These are phyloP conservation scores for Mycosphaerella sp. DNA, from an alignment of 2,329 filamentous ascomycete species.

Conservation along the genomic window DNA sequence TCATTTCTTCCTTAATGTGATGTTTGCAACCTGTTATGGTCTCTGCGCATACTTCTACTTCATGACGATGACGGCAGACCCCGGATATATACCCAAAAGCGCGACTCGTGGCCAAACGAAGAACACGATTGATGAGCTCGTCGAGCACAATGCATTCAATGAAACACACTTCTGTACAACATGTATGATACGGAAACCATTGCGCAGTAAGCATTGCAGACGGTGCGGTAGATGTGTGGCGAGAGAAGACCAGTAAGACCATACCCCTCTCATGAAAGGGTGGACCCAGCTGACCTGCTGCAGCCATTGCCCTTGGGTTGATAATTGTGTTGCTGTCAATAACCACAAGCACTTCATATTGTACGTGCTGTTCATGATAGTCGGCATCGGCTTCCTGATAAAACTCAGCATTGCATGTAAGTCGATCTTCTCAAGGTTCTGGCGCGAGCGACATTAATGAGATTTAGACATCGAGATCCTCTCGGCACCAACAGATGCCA, in stretches of 20 bases:
- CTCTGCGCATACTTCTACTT: conserved; percentile 81
- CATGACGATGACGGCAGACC: conserved; percentile 78
- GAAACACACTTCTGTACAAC: conserved; percentile 88
- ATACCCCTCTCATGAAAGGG: neutral
- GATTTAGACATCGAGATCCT: conserved; percentile 37
- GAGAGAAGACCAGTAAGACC: conserved; percentile 86
- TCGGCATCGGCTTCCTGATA: conserved; percentile 68
- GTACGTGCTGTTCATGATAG: conserved; percentile 72
- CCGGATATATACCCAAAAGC: conserved; percentile 87
- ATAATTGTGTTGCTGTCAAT: conserved; percentile 92
- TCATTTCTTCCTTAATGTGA: conserved; percentile 69
- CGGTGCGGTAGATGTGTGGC: conserved; percentile 88
- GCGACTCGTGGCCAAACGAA: conserved; percentile 86
- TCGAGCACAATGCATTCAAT: conserved; percentile 82
- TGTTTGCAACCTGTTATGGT: conserved; percentile 59
- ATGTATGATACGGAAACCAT: conserved; percentile 88
- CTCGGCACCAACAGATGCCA: conserved; percentile 42
- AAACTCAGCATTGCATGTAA: conserved; percentile 66
- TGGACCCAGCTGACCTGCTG: conserved; percentile 4
- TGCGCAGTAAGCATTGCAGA: conserved; percentile 93
- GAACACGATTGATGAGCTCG: conserved; percentile 77
- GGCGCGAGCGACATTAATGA: neutral
- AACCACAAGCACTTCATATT: conserved; percentile 95
- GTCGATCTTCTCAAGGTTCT: conserved; percentile 25
- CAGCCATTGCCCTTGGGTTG: conserved; percentile 95